Conservation (phyloP, 2,329 filamentous ascomycete species). For the Diaporthe amygdali region DNA sequence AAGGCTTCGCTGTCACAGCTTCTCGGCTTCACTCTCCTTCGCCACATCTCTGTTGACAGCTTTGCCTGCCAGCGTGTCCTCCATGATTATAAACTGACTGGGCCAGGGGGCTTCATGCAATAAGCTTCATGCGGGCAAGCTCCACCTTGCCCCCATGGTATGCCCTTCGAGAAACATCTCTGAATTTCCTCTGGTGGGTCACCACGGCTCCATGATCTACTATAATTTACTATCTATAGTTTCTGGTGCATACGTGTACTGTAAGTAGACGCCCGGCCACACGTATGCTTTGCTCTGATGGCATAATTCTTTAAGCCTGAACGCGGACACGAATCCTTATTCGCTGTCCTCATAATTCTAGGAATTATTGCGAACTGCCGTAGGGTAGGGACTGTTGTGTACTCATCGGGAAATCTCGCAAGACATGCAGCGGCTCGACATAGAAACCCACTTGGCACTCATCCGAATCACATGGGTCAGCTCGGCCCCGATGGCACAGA, state of each 20-base stretch:
- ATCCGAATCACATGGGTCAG: background rate
- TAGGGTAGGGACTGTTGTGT: no score
- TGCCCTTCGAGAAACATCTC: constrained; percentile 24
- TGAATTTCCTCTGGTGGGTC: constrained; percentile 14
- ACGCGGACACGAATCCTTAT: no score
- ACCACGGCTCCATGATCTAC: background rate
- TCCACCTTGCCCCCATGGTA: background rate
- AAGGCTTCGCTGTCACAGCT: background rate
- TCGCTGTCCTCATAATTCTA: no score
- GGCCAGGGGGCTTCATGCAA: constrained; percentile 1
- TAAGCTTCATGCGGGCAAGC: background rate
- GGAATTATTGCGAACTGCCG: no score
- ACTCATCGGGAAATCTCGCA: background rate
- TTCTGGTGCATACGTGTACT: no score
- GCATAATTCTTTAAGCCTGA: no score
- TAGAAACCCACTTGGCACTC: background rate
- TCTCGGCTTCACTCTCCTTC: background rate
- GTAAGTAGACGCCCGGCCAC: background rate
- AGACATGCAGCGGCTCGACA: background rate
- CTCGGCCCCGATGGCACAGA: constrained; percentile 18
- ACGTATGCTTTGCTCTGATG: background rate
- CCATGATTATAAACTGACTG: background rate
- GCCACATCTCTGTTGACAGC: background rate
- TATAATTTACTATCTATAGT: background rate
- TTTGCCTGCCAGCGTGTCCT: constrained; percentile 25